Base-by-base conservation (phyloP, 257 asterid genomes). In the Perilla frutescens region DNA sequence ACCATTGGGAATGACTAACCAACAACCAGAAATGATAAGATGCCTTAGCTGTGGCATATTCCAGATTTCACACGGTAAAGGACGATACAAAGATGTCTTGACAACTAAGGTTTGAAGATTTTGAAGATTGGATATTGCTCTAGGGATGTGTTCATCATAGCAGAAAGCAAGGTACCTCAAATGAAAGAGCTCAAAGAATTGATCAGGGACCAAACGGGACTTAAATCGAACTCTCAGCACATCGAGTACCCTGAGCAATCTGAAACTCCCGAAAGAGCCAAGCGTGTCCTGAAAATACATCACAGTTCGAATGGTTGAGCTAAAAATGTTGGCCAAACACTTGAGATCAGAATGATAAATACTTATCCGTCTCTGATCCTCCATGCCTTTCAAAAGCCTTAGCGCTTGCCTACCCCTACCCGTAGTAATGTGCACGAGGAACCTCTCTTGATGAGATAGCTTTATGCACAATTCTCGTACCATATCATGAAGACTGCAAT, bases 381-480 rank as follows among this genome's bases (percentile, higher is more conserved):
- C 40, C 50, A 13, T 7, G 26, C 44, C 37, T 40, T 14, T 14
- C 50, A 9, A 1, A 44, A 7, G 12, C n/a, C 2, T 4, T 26
- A 11, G 6, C 9, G 9, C 7, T 56, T 3, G 9, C 67, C n/a
- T 8, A 15, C 50, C 50, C 6, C 26, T 20, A 20, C 26, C 26
- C 26, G 1, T 20, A 20, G 20, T n/a, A 13, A 60, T 6, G 47
- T 36, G 47, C 47, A 60, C 10, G 8, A 62, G 51, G 13, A 41
- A 14, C 67, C 15, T 62, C 36, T 62, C 54, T 8, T 60, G 41
- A 6, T 4, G 20, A 9, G 62, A 56, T 20, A 43, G 31, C 7
- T 56, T 60, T 10, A 71, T 45, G 61, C 76, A 71, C 76, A 71
- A n/a, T 13, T 71, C 76, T 13, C 63, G 62, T 36, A 72, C 40